Percentiles rank a stretch among this genome's conserved stretches.
Conservation (phyloP, 1,284 basidiomycete species). For the Phlebopus sp. region DNA sequence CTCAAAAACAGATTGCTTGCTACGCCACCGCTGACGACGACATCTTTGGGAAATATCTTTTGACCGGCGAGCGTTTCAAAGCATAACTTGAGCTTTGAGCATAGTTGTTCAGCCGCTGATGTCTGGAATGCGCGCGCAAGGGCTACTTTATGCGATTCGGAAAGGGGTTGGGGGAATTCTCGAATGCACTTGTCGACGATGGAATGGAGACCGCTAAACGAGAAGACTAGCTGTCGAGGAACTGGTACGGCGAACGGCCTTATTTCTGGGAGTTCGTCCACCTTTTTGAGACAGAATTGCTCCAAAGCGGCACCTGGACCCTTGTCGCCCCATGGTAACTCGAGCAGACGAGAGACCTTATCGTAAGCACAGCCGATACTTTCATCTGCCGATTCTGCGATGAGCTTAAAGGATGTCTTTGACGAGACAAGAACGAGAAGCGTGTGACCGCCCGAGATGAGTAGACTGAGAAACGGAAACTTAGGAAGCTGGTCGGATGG, state of each 20-base stretch:
- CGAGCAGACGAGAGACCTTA: constrained; percentile 70
- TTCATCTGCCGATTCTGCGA: constrained; percentile 77
- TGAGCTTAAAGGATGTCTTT: constrained; percentile 57
- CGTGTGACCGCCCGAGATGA: constrained; percentile 91
- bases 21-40: constrained; percentile 89
- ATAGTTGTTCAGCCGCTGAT: constrained; percentile 70
- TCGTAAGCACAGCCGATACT: constrained; percentile 80
- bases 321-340: constrained; percentile 56
- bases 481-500: constrained; percentile 44
- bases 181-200: constrained; percentile 54
- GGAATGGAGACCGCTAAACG: constrained; percentile 73
- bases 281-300: constrained; percentile 48
- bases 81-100: constrained; percentile 67
- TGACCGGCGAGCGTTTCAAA: constrained; percentile 46
- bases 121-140: constrained; percentile 74
- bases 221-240: constrained; percentile 61
- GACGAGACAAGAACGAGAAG: constrained; percentile 75
- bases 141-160: constrained; percentile 38
- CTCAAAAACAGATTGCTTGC: constrained; percentile 79
- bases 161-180: constrained; percentile 20
- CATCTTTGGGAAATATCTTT: constrained; percentile 43
- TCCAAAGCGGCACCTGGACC: constrained; percentile 81
- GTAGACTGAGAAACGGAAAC: constrained; percentile 85
- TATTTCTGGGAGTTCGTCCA: constrained; percentile 31
- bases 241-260: constrained; percentile 53